Evolutionary conservation across 257 asterid genomes (phyloP).

Genomic region (Forsythia viridissima): DNA sequence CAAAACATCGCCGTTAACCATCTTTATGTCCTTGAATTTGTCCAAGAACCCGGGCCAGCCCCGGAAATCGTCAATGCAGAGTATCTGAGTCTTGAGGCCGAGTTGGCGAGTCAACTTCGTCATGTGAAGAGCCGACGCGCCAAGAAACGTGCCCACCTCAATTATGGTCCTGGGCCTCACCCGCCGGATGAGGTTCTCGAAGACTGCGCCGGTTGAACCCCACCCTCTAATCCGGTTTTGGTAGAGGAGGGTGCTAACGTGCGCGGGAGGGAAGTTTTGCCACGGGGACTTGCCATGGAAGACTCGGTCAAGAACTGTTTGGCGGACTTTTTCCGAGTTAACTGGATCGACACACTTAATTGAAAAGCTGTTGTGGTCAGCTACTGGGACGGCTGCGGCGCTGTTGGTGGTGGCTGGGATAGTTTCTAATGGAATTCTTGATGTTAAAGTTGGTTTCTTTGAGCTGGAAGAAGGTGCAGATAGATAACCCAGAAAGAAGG

Average conservation of each 20-base stretch:
- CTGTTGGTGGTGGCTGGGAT: background rate
- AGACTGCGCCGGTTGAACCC: constrained; percentile 65
- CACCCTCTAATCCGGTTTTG: constrained; percentile 49
- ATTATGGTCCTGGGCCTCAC: constrained; percentile 52
- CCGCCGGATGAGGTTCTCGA: constrained; percentile 49
- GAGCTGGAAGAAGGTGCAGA: constrained; percentile 8
- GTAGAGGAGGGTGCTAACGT: constrained; percentile 31
- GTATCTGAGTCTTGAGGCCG: constrained; percentile 46
- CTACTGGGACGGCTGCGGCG: background rate
- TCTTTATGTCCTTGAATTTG: constrained; percentile 46
- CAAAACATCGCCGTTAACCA: constrained; percentile 59
- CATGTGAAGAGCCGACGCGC: constrained; percentile 77
- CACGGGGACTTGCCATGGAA: constrained; percentile 63
- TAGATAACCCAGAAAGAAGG: constrained; percentile 28
- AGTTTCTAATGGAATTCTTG: background rate
- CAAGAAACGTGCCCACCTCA: constrained; percentile 67
- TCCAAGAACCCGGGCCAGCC: constrained; percentile 76
- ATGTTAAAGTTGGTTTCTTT: background rate
- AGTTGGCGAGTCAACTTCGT: constrained; percentile 34
- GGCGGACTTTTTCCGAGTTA: constrained; percentile 28
- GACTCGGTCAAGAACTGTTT: constrained; percentile 40
- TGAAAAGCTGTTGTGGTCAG: constrained; percentile 40
- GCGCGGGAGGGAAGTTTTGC: constrained; percentile 54
- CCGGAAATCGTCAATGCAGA: constrained; percentile 73
- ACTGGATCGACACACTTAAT: constrained; percentile 29